Evolutionary conservation across 257 asterid genomes (phyloP).

Genomic region (Solanum piurae): DNA sequence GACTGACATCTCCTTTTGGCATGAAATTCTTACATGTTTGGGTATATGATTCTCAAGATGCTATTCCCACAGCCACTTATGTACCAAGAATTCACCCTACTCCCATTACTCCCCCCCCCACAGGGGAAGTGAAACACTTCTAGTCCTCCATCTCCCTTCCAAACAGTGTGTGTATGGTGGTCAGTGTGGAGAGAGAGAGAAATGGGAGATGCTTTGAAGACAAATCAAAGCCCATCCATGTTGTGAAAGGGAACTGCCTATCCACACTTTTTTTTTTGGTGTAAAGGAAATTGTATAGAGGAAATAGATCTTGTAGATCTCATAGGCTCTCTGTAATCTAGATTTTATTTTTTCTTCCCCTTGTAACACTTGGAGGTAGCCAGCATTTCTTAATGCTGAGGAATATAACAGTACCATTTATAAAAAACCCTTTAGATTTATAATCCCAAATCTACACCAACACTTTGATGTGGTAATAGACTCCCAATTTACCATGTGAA

Average conservation of each 20-base stretch:
- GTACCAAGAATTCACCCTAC: neutral
- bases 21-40: neutral
- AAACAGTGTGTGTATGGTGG: too few species aligned
- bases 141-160: neutral
- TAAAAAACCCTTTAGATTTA: neutral
- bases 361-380: neutral
- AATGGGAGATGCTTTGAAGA: too few species aligned
- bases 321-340: neutral
- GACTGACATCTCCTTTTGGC: neutral
- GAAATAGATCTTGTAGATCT: neutral
- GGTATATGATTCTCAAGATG: neutral
- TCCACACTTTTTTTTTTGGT: neutral
- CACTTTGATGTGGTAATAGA: neutral
- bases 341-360: neutral
- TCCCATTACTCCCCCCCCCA: neutral
- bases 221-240: neutral
- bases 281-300: neutral
- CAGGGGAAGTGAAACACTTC: neutral
- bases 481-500: neutral
- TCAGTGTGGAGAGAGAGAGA: too few species aligned
- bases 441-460: neutral
- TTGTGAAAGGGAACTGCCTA: neutral
- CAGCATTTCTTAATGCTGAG: neutral
- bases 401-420: neutral
- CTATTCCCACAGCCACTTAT: neutral